Evolutionary conservation across 169 alveolate genomes (phyloP).

Genomic region (Plasmodium malariae): DNA sequence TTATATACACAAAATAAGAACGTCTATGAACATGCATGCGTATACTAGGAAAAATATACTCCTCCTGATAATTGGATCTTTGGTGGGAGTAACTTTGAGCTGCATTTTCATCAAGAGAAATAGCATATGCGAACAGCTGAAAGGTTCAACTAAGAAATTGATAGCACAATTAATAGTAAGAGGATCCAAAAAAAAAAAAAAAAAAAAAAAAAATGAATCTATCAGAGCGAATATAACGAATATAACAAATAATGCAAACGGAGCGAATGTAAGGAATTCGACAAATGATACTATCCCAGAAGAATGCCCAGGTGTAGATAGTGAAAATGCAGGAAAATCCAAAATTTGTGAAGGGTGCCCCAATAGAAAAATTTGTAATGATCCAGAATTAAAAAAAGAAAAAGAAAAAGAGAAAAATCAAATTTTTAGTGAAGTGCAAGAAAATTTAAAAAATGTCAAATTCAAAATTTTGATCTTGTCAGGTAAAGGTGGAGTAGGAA

Average conservation of each 20-base stretch:
- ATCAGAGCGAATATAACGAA: not conserved
- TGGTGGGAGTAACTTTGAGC: slow-evolving; percentile 35
- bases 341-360: slow-evolving; percentile 99
- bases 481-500: slow-evolving; percentile 99
- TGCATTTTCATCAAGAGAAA: slow-evolving; percentile 10
- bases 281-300: slow-evolving; percentile 76
- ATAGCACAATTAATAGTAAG: no score
- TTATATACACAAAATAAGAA: no score
- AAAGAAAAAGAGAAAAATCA: slow-evolving; percentile 64
- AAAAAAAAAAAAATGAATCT: not conserved
- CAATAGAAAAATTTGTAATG: slow-evolving; percentile 93
- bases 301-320: slow-evolving; percentile 85
- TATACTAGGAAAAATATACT: slow-evolving; percentile 18
- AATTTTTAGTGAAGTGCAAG: slow-evolving; percentile 86
- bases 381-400: slow-evolving; percentile 90
- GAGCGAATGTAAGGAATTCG: no score
- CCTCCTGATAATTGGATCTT: slow-evolving; percentile 44
- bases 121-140: slow-evolving; percentile 1
- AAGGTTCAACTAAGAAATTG: not conserved
- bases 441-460: slow-evolving; percentile 90
- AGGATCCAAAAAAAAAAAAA: not conserved
- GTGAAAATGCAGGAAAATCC: slow-evolving; percentile 90
- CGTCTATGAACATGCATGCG: slow-evolving; percentile 18
- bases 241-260: not conserved
- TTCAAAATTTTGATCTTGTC: slow-evolving; percentile 93